Conservation (phyloP, 2,329 filamentous ascomycete species). For the Colletotrichum sp. region DNA sequence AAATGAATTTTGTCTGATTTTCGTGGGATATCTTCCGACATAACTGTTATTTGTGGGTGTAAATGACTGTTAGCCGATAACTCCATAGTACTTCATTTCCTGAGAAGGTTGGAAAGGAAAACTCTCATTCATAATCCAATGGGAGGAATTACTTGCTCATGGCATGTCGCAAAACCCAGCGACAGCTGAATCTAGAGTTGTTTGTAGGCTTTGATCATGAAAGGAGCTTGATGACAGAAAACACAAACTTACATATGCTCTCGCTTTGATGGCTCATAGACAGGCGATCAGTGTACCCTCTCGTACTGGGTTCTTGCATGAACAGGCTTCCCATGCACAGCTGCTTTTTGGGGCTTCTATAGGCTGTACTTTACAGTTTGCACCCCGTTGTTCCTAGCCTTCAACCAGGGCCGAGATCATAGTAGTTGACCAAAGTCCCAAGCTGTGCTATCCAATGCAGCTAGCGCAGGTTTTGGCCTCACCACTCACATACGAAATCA, state of each 20-base stretch:
- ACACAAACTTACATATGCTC: neutral
- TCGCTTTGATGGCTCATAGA: neutral
- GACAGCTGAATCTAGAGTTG: accelerated
- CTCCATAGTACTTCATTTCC: accelerated
- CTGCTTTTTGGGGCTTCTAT: neutral
- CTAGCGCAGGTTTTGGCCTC: neutral
- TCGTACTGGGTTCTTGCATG: neutral
- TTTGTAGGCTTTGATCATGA: neutral
- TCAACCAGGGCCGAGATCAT: accelerated
- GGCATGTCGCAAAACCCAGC: neutral
- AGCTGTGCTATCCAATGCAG: neutral
- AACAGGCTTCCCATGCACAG: neutral
- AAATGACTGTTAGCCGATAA: neutral
- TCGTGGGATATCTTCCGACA: too few species aligned
- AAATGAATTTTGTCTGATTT: accelerated
- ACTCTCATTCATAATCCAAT: neutral
- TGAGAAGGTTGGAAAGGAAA: accelerated
- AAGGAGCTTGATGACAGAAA: neutral
- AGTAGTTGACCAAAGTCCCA: neutral
- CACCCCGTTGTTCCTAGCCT: neutral
- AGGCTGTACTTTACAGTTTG: accelerated
- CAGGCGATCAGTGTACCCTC: neutral
- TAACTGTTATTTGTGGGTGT: accelerated
- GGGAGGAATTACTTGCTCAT: neutral
- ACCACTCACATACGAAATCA: neutral